phyloP scores from a whole-genome alignment of 2,329 filamentous ascomycete species.

The Ascochyta viciae-villosae region DNA sequence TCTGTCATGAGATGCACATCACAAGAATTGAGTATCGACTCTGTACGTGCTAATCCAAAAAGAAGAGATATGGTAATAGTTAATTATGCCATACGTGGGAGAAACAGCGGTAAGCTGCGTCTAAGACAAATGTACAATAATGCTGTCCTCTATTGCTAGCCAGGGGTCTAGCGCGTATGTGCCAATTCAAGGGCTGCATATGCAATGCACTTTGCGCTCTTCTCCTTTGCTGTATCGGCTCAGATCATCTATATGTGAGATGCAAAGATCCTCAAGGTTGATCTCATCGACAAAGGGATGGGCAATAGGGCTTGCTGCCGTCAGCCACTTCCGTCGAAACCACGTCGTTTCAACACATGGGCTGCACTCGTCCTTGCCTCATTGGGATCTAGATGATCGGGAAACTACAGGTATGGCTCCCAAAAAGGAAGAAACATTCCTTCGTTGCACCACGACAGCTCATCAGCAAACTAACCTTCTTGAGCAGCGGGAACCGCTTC shows the following conservation, averaged over 20 bases:
- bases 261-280: constrained; percentile 1
- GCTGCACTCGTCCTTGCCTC: constrained; percentile 10
- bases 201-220: constrained; percentile 31
- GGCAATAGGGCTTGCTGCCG: constrained; percentile 10
- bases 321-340: constrained; percentile 24
- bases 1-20: background rate
- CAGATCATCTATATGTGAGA: background rate
- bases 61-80: constrained; percentile 18
- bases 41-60: background rate
- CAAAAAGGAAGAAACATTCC: constrained; percentile 8
- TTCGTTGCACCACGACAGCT: constrained; percentile 25
- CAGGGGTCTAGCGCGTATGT: background rate
- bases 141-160: constrained; percentile 14
- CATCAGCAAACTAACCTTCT: constrained; percentile 20
- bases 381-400: background rate
- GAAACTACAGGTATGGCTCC: constrained; percentile 1
- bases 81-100: constrained; percentile 26
- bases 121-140: constrained; percentile 20
- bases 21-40: background rate
- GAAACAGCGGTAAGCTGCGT: constrained; percentile 27
- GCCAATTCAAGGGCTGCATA: constrained; percentile 2
- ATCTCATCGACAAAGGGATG: constrained; percentile 4
- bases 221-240: constrained; percentile 23
- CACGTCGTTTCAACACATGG: constrained; percentile 9
- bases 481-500: constrained; percentile 11